phyloP scores from a whole-genome alignment of 1,284 basidiomycete genomes.

The Caloboletus inedulis region DNA sequence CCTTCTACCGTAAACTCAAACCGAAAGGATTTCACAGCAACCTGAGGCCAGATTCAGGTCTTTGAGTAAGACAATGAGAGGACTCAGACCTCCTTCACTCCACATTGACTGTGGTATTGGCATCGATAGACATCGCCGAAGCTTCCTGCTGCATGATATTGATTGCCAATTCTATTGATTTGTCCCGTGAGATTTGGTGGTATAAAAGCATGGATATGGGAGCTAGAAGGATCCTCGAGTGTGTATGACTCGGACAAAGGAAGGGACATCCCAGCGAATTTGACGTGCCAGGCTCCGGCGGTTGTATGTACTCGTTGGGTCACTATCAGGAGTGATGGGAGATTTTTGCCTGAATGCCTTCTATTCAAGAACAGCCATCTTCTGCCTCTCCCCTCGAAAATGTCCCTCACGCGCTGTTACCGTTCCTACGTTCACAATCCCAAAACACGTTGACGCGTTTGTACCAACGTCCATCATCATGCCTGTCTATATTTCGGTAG shows the following conservation, averaged over 20 bases:
- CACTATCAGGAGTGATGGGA: no score
- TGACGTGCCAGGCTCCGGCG: neutral
- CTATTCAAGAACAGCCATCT: conserved; percentile 20
- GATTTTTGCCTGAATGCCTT: conserved; percentile 19
- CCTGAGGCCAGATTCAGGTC: neutral
- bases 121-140: conserved; percentile 10
- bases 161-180: neutral
- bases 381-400: conserved; percentile 12
- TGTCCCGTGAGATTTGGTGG: conserved; percentile 7
- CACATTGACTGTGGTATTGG: neutral
- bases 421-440: conserved; percentile 85
- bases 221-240: neutral
- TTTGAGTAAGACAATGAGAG: neutral
- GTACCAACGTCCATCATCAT: conserved; percentile 88
- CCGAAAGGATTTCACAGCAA: conserved; percentile 16
- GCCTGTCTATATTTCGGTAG: conserved; percentile 88
- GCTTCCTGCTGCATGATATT: conserved; percentile 5
- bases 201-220: neutral
- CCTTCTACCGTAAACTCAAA: conserved; percentile 3
- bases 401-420: conserved; percentile 60
- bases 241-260: neutral
- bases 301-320: neutral
- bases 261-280: neutral
- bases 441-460: conserved; percentile 81
- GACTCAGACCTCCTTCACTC: conserved; percentile 1